Conservation (phyloP, 306 rosid genomes). For the Lagenaria siceraria region DNA sequence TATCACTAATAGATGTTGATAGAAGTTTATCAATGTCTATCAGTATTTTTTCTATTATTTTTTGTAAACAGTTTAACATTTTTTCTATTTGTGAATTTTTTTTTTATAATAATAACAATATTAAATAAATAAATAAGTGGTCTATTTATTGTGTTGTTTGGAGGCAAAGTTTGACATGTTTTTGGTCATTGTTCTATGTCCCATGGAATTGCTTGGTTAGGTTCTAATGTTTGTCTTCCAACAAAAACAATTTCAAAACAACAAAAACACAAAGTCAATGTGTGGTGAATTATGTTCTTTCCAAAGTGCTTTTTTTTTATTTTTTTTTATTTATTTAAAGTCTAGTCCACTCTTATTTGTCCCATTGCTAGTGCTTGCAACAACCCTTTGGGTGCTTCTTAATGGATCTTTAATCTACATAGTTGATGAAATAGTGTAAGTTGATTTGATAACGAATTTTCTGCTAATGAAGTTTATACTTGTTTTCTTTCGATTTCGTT, state of each 20-base stretch:
- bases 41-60: too few relatives aligned
- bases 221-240: neutral
- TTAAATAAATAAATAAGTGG: neutral
- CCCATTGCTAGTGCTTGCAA: neutral
- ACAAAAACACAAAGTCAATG: neutral
- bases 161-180: neutral
- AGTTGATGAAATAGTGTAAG: neutral
- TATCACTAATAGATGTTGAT: too few relatives aligned
- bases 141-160: neutral
- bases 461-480: neutral
- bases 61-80: too few relatives aligned
- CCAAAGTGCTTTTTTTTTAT: neutral
- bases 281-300: neutral
- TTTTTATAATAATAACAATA: too few relatives aligned
- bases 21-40: too few relatives aligned
- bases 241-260: neutral
- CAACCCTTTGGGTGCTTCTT: neutral
- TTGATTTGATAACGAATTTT: too few relatives aligned
- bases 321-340: neutral
- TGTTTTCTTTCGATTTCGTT: too few relatives aligned
- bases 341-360: neutral
- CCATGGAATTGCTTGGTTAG: neutral
- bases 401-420: neutral
- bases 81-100: too few relatives aligned
- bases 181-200: neutral